These are phyloP conservation scores for Cercophora sp. DNA, from an alignment of 495 filamentous ascomycete genomes.

Conservation along the genomic window DNA sequence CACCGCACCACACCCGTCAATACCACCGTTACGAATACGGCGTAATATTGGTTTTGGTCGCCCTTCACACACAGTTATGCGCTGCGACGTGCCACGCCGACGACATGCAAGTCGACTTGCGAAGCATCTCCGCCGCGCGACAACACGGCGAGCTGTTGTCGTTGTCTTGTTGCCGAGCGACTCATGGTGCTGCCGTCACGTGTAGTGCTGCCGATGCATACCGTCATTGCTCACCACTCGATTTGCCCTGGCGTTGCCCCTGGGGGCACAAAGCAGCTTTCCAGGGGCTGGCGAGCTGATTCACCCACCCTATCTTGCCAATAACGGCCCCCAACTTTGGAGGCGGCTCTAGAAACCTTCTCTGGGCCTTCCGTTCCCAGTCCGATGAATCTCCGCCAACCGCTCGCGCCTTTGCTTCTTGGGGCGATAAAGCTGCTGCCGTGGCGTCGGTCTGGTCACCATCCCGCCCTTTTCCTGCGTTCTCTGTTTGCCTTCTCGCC, in stretches of 20 bases:
- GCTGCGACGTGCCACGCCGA: conserved; percentile 8
- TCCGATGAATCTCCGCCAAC: not conserved
- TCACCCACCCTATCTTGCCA: no score
- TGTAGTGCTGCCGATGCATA: not conserved
- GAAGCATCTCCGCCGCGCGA: no score
- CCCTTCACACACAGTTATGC: not conserved
- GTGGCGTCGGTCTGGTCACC: not conserved
- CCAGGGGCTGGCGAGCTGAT: no score
- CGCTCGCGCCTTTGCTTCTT: not conserved
- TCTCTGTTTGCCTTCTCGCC: not conserved
- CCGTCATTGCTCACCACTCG: not conserved
- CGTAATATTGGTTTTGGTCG: conserved; percentile 9
- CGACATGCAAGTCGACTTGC: no score
- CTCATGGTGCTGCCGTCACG: conserved; percentile 1
- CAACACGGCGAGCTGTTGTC: no score
- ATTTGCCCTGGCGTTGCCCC: not conserved
- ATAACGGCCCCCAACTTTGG: conserved; percentile 5
- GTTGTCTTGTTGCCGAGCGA: no score
- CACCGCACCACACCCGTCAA: no score
- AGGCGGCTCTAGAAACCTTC: conserved; percentile 16
- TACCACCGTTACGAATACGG: conserved; percentile 9
- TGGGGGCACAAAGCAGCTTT: no score
- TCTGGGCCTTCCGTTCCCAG: not conserved
- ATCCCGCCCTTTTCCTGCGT: not conserved
- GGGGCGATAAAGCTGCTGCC: not conserved